Conservation (phyloP, 345 rosid species). For the Eucalyptus sp. region DNA sequence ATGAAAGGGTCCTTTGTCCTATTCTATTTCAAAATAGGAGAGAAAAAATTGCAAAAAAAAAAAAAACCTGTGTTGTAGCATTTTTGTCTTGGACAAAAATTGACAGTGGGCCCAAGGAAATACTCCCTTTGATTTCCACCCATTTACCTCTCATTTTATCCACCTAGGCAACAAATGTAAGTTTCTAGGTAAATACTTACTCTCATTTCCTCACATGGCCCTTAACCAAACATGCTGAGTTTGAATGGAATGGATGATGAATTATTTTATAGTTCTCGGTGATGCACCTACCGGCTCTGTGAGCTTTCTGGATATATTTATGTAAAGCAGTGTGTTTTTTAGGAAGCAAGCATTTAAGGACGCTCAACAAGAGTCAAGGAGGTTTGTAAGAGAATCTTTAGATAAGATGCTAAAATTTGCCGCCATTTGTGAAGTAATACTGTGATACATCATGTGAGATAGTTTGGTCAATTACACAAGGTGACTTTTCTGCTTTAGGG, state of each 20-base stretch:
- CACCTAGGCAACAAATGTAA: background rate
- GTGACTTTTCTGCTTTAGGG: background rate
- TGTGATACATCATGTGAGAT: background rate
- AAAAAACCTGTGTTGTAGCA: background rate
- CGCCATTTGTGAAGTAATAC: background rate
- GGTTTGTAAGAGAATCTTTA: background rate
- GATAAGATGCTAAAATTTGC: background rate
- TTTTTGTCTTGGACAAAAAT: background rate
- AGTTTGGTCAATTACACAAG: background rate
- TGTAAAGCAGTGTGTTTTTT: background rate
- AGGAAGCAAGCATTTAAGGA: background rate
- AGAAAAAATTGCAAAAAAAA: background rate
- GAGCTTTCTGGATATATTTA: background rate
- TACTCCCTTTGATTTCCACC: background rate
- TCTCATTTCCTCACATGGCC: background rate
- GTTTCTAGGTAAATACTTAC: background rate
- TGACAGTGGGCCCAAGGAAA: background rate
- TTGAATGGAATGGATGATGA: background rate
- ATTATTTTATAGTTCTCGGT: background rate
- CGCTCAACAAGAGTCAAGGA: background rate
- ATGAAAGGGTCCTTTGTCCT: background rate
- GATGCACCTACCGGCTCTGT: background rate
- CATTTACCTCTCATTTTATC: background rate
- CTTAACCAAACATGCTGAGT: background rate
- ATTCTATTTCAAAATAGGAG: background rate